A percentile compares a stretch with the other conserved stretches of the same genome.
phyloP scores from a whole-genome alignment of 2,329 filamentous ascomycete species.

The Sporothrix curviconia region DNA sequence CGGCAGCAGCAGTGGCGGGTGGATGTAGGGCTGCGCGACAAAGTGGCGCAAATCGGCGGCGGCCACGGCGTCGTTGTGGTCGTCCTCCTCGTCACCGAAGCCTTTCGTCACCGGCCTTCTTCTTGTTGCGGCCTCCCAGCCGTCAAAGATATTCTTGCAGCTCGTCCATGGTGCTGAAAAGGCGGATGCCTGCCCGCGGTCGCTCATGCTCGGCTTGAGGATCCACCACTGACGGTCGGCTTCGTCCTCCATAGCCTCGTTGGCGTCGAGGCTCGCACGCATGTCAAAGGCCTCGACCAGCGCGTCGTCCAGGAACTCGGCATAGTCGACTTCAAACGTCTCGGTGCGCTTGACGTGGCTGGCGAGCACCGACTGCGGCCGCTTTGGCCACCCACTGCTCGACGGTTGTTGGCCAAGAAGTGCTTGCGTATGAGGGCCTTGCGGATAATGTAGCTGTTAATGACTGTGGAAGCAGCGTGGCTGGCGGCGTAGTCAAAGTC shows the following conservation, averaged over 20 bases:
- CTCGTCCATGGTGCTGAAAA: constrained; percentile 81
- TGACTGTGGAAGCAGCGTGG: constrained; percentile 55
- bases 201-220: constrained; percentile 94
- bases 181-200: constrained; percentile 82
- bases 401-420: constrained; percentile 77
- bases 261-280: constrained; percentile 66
- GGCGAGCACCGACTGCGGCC: constrained; percentile 63
- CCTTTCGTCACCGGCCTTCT: constrained; percentile 57
- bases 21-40: constrained; percentile 89
- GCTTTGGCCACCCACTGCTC: constrained; percentile 80
- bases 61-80: constrained; percentile 54
- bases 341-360: constrained; percentile 70
- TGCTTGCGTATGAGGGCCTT: constrained; percentile 97
- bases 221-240: constrained; percentile 84
- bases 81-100: constrained; percentile 49
- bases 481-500: constrained; percentile 70
- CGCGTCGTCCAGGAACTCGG: constrained; percentile 92
- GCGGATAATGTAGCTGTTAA: constrained; percentile 90
- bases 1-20: constrained; percentile 71
- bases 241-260: constrained; percentile 31
- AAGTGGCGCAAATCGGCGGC: constrained; percentile 93
- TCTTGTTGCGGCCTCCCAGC: constrained; percentile 62
- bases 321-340: constrained; percentile 91
- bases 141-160: constrained; percentile 83
- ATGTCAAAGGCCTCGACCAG: constrained; percentile 86